Evolutionary conservation across 1,284 basidiomycete genomes (phyloP).

Genomic region (Entoloma clypeatum): DNA sequence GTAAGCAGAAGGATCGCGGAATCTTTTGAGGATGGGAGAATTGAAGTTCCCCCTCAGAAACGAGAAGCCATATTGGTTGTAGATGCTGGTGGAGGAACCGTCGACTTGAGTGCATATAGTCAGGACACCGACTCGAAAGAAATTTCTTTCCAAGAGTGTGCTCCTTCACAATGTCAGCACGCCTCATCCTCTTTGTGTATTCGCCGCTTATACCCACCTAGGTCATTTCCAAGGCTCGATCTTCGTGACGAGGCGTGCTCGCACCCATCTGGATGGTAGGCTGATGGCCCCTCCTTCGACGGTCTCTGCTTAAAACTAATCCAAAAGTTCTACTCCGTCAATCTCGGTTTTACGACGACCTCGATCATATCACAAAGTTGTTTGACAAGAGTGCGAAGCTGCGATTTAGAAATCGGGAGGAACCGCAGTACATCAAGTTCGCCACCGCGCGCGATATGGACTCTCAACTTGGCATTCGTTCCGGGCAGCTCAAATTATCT

Average conservation of each 20-base stretch:
- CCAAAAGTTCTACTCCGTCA: slow-evolving; percentile 28
- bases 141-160: no score
- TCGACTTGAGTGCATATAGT: slow-evolving; percentile 27
- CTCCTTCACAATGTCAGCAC: no score
- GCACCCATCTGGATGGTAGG: no score
- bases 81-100: slow-evolving; percentile 48
- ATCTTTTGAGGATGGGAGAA: not conserved
- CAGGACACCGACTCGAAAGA: slow-evolving; percentile 30
- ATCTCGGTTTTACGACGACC: slow-evolving; percentile 31
- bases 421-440: slow-evolving; percentile 43
- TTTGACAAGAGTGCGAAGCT: slow-evolving; percentile 47
- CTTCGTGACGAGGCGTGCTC: no score
- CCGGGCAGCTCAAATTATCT: slow-evolving; percentile 42
- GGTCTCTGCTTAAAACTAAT: no score
- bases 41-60: slow-evolving; percentile 19
- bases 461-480: slow-evolving; percentile 35
- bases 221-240: no score
- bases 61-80: slow-evolving; percentile 41
- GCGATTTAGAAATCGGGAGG: slow-evolving; percentile 35
- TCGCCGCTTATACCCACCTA: no score
- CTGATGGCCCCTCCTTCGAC: no score
- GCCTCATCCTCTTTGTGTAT: no score
- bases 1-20: slow-evolving; percentile 20
- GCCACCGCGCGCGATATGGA: slow-evolving; percentile 44
- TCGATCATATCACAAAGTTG: slow-evolving; percentile 35